Percentiles rank a stretch among this genome's conserved stretches.
Conservation (phyloP, 2,329 filamentous ascomycete genomes). For the Bertia moriformis region DNA sequence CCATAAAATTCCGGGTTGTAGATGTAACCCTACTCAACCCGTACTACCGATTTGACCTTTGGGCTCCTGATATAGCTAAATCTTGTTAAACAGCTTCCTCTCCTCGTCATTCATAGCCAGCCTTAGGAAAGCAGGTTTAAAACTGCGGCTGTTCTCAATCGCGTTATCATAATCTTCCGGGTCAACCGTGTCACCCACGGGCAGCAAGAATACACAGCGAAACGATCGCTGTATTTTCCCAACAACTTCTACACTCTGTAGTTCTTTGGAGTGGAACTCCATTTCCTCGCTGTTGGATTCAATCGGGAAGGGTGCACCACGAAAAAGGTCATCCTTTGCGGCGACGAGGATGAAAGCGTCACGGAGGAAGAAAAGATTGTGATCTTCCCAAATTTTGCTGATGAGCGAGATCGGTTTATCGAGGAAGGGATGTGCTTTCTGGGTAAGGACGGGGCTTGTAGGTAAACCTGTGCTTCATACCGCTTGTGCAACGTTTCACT, state of each 20-base stretch:
- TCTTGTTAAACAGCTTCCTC: constrained; percentile 9
- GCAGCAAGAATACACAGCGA: constrained; percentile 11
- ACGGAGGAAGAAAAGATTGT: constrained; percentile 15
- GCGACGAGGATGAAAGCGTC: constrained; percentile 11
- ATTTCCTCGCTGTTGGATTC: constrained; percentile 9
- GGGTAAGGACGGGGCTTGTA: constrained; percentile 9
- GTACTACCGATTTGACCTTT: too few species aligned
- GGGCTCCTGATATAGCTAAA: not conserved
- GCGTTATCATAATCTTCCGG: constrained; percentile 12
- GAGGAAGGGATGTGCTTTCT: constrained; percentile 7
- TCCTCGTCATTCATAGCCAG: constrained; percentile 14
- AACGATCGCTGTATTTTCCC: constrained; percentile 13
- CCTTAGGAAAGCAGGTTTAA: constrained; percentile 10
- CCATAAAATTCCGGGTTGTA: too few species aligned
- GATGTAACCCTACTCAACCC: too few species aligned
- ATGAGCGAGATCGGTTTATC: constrained; percentile 15
- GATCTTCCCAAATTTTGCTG: constrained; percentile 14
- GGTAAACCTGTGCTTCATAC: constrained; percentile 15
- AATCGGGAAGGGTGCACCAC: constrained; percentile 9
- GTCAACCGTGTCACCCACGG: constrained; percentile 15
- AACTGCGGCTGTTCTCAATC: constrained; percentile 2
- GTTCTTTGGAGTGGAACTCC: constrained; percentile 10
- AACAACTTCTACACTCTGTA: constrained; percentile 14
- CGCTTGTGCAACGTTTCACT: constrained; percentile 17
- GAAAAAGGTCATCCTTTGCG: constrained; percentile 7